A percentile compares a stretch with the other conserved stretches of the same genome.
phyloP scores from a whole-genome alignment of 164 flowering plant genomes.

The Akebia trifoliata region DNA sequence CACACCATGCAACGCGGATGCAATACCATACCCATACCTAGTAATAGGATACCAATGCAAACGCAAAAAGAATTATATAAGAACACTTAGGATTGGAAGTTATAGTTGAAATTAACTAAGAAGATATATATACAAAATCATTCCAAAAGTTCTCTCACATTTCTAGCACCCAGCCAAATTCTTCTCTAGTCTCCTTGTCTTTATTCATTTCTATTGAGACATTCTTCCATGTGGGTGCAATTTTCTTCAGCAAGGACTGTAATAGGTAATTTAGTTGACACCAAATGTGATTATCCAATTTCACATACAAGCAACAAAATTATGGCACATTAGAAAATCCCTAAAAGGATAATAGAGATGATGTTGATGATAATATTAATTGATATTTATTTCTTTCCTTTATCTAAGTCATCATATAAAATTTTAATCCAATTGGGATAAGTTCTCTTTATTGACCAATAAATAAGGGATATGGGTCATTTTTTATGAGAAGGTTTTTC shows the following conservation, averaged over 20 bases:
- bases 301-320: neutral
- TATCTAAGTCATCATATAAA: too few species aligned
- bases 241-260: constrained; percentile 63
- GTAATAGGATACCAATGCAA: constrained; percentile 6
- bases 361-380: neutral
- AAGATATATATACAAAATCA: neutral
- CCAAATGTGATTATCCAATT: neutral
- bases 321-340: neutral
- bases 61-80: neutral
- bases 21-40: constrained; percentile 70
- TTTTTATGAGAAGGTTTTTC: too few species aligned
- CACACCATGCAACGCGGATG: constrained; percentile 92
- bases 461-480: too few species aligned
- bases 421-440: too few species aligned
- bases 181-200: constrained; percentile 78
- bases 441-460: too few species aligned
- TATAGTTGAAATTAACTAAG: neutral
- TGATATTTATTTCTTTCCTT: too few species aligned
- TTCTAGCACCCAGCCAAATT: constrained; percentile 98
- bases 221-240: constrained; percentile 98
- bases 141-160: constrained; percentile 52
- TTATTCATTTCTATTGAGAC: constrained; percentile 83
- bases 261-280: constrained; percentile 4
- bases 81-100: neutral
- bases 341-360: neutral